Conservation (phyloP, 345 rosid genomes). For the Erucastrum elatum region DNA sequence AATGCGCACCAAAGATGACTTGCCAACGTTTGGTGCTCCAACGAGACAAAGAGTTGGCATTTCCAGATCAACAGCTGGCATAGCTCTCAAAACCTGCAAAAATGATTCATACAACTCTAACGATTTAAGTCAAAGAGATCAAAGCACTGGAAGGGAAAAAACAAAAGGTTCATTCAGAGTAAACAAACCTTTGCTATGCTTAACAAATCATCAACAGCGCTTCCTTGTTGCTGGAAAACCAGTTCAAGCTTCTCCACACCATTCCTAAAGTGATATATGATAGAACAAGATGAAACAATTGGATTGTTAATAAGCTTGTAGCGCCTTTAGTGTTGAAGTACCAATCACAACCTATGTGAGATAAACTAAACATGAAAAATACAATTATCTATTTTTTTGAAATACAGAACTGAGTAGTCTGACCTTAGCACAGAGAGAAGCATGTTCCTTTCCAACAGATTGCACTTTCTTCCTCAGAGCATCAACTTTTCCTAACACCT, state of each 20-base stretch:
- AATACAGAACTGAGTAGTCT: not conserved
- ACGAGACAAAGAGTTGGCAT: slow-evolving; percentile 97
- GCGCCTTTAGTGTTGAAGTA: not conserved
- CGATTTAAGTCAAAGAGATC: not conserved
- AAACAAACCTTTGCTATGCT: slow-evolving; percentile 71
- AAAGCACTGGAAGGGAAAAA: not conserved
- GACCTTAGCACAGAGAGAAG: slow-evolving; percentile 96
- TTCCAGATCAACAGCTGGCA: slow-evolving; percentile 93
- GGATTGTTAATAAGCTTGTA: too few relatives aligned
- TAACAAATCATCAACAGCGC: slow-evolving; percentile 74
- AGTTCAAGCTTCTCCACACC: slow-evolving; percentile 69
- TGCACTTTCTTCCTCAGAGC: slow-evolving; percentile 78
- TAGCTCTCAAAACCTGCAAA: slow-evolving; percentile 83
- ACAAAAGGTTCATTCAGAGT: not conserved
- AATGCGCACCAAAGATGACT: slow-evolving; percentile 84
- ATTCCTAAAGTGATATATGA: not conserved
- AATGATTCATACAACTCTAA: slow-evolving; percentile 1
- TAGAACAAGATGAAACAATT: not conserved
- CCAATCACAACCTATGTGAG: not conserved
- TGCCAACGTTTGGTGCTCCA: slow-evolving; percentile 98
- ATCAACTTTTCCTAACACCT: slow-evolving; percentile 76
- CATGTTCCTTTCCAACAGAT: slow-evolving; percentile 79
- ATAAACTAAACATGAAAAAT: not conserved
- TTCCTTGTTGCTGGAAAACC: slow-evolving; percentile 65
- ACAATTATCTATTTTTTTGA: not conserved